Percentiles rank a stretch among this genome's conserved stretches.
phyloP scores from a whole-genome alignment of 2,329 filamentous ascomycete genomes.

The Endocalyx cinctus region DNA sequence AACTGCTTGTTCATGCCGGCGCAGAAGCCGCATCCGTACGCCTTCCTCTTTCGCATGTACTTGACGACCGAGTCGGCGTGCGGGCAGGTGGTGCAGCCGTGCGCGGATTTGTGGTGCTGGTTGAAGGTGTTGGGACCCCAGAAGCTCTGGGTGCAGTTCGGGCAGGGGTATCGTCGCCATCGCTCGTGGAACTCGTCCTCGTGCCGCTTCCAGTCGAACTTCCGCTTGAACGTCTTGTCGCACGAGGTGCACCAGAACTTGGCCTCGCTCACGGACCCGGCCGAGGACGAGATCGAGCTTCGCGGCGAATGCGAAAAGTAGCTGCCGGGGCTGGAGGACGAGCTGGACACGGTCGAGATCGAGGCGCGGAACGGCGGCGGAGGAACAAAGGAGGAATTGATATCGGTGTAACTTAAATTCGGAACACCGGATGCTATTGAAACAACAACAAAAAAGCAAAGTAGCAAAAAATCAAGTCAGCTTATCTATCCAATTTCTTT shows the following conservation, averaged over 20 bases:
- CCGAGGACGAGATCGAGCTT: constrained; percentile 25
- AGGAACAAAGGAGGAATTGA: constrained; percentile 16
- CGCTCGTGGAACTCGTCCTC: constrained; percentile 67
- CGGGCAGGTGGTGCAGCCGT: constrained; percentile 60
- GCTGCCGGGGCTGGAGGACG: constrained; percentile 26
- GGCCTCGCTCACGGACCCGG: constrained; percentile 17
- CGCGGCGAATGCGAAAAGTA: constrained; percentile 25
- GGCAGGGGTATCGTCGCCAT: constrained; percentile 63
- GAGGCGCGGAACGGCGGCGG: constrained; percentile 23
- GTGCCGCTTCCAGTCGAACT: constrained; percentile 66
- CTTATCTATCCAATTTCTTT: too few relatives aligned
- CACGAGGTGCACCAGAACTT: constrained; percentile 40
- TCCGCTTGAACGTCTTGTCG: constrained; percentile 63
- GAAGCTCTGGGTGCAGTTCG: constrained; percentile 64
- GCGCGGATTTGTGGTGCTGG: constrained; percentile 62
- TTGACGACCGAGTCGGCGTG: constrained; percentile 61
- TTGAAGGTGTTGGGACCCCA: constrained; percentile 66
- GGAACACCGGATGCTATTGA: constrained; percentile 17
- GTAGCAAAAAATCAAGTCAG: too few relatives aligned
- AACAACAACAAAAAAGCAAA: too few relatives aligned
- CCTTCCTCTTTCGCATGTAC: constrained; percentile 59
- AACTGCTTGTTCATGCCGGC: constrained; percentile 58
- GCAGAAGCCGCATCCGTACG: constrained; percentile 67
- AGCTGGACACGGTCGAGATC: constrained; percentile 26
- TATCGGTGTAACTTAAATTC: constrained; percentile 23